Evolutionary conservation across 495 filamentous ascomycete species (phyloP).

Genomic region (Trichoderma erinaceum): DNA sequence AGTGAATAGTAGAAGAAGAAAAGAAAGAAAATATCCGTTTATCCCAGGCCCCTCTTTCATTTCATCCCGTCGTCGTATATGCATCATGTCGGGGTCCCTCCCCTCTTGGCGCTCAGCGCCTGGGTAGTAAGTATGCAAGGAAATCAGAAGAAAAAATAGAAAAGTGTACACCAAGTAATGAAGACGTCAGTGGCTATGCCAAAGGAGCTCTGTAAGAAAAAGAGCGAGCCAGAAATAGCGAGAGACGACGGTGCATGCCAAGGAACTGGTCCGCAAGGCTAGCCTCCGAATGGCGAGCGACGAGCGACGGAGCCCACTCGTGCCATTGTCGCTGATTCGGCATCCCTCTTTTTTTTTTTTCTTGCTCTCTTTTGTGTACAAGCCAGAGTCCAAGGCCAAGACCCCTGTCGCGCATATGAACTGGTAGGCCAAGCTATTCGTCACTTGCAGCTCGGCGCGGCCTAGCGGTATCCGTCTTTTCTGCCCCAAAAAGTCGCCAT

Average conservation of each 20-base stretch:
- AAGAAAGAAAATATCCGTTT: background rate
- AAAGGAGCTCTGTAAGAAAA: background rate
- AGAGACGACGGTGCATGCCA: background rate
- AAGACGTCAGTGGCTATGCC: slow-evolving; percentile 10
- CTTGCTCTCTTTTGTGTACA: background rate
- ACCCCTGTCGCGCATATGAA: slow-evolving; percentile 2
- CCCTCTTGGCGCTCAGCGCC: background rate
- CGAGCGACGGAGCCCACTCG: background rate
- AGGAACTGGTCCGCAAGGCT: background rate
- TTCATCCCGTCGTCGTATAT: background rate
- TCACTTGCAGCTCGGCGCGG: background rate
- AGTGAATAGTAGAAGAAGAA: background rate
- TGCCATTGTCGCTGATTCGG: background rate
- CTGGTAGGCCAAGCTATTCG: slow-evolving; percentile 2
- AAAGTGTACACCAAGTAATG: background rate
- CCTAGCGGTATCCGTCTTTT: slow-evolving; percentile 9
- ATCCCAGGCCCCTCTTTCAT: background rate
- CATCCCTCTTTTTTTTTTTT: slow-evolving; percentile 2
- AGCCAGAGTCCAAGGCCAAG: background rate
- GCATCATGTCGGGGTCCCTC: background rate
- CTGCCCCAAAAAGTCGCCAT: background rate
- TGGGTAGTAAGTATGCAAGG: background rate
- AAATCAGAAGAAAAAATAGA: background rate
- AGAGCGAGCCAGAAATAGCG: background rate
- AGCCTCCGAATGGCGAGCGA: background rate